Base-by-base conservation (phyloP, 306 rosid species). In the Trifolium fragiferum region DNA sequence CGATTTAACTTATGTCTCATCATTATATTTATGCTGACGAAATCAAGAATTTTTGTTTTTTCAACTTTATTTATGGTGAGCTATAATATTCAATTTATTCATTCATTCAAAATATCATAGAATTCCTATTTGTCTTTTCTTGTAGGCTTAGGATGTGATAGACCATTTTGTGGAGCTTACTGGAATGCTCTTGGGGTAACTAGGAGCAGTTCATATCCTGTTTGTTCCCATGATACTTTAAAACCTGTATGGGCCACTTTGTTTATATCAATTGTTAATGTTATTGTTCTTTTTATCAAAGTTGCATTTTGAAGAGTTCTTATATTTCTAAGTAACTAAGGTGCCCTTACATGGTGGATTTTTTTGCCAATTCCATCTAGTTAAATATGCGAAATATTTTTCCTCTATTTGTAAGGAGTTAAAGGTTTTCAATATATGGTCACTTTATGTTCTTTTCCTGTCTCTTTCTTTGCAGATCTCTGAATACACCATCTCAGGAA, bases 91-190 rank as follows among this genome's bases (percentile, higher is more conserved):
- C 40, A 53, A 58, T 59, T 64, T 38, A 59, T 64, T 38, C 13
- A 27, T 73, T 66, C 38, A n/a, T 73, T 66, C 38, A 41, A 33
- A 37, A 35, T 62, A 57, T 74, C n/a, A 46, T 30, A 66, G 16
- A 10, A 35, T 76, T 75, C 35, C 6, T 60, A 35, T 66, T 60
- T 70, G 65, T 46, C 23, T 62, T 50, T 37, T 70, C 69, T 81
- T 82, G 67, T 84, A 89, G 96, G 97, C 86, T 50, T 82, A 64
- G 97, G 98, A 74, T 93, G 96, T 78, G 96, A 91, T 85, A 84
- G 91, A 84, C 82, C 96, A 43, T 93, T 89, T 85, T 93, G 97
- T 66, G 97, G 96, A 80, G 86, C 93, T 65, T 93, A 91, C 75
- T 91, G 97, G 98, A 63, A 72, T 74, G 81, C 89, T 78, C 85